A percentile compares a stretch with the other conserved stretches of the same genome.
Evolutionary conservation across 306 rosid genomes (phyloP).

Genomic region (Vigna nakashimae): DNA sequence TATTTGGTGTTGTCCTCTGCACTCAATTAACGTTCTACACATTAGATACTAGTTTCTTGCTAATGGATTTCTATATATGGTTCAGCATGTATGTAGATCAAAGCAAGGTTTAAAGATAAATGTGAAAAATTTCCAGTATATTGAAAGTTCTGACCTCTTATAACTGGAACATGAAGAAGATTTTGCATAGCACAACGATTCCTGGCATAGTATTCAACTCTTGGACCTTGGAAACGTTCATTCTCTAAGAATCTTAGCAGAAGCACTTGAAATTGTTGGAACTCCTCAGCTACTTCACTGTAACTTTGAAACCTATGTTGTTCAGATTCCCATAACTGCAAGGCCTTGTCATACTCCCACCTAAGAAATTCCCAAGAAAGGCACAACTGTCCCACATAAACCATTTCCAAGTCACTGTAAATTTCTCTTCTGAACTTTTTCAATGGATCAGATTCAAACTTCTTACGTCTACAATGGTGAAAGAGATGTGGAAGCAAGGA

Average conservation of each 20-base stretch:
- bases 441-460: constrained; percentile 9
- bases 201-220: constrained; percentile 26
- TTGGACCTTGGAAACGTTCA: constrained; percentile 32
- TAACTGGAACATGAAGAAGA: constrained; percentile 19
- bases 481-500: not conserved
- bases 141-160: constrained; percentile 26
- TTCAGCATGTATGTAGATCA: too few species aligned
- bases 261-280: constrained; percentile 25
- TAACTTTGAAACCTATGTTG: not conserved
- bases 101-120: not conserved
- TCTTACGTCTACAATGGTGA: not conserved
- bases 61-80: not conserved
- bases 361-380: constrained; percentile 29
- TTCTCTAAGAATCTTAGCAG: constrained; percentile 21
- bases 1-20: constrained; percentile 59
- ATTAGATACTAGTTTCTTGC: not conserved
- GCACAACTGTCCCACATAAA: constrained; percentile 19
- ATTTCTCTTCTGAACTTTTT: constrained; percentile 13
- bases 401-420: constrained; percentile 24
- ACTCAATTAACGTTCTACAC: constrained; percentile 21
- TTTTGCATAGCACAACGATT: constrained; percentile 16
- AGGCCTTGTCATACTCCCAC: constrained; percentile 18
- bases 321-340: constrained; percentile 17
- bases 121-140: not conserved
- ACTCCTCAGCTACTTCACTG: constrained; percentile 16